Evolutionary conservation across 441 rosid genomes (phyloP).

Genomic region (Flueggea neowawraea): DNA sequence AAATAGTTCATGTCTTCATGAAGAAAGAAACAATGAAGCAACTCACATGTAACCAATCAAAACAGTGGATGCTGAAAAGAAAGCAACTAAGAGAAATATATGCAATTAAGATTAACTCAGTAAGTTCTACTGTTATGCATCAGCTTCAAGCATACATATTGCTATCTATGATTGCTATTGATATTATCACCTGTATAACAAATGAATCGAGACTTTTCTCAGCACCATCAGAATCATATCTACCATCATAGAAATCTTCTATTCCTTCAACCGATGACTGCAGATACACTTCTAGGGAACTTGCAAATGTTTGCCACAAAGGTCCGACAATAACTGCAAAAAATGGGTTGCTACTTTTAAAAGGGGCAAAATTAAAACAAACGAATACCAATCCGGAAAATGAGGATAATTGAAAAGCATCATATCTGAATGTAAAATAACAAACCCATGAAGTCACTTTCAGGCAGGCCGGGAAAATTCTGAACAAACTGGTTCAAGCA

Average conservation of each 20-base stretch:
- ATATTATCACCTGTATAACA: slow-evolving; percentile 68
- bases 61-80: too few species aligned
- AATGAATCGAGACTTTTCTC: slow-evolving; percentile 95
- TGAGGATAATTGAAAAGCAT: slow-evolving; percentile 1
- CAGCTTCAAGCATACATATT: background rate
- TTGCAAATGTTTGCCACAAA: slow-evolving; percentile 85
- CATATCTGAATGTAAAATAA: slow-evolving; percentile 6
- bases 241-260: slow-evolving; percentile 75
- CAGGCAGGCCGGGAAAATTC: slow-evolving; percentile 70
- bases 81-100: too few species aligned
- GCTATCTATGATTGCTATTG: slow-evolving; percentile 7
- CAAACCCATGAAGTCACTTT: slow-evolving; percentile 73
- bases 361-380: slow-evolving; percentile 6
- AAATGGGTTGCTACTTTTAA: slow-evolving; percentile 12
- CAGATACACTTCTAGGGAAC: slow-evolving; percentile 68
- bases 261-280: slow-evolving; percentile 75
- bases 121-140: too few species aligned
- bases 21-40: too few species aligned
- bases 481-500: slow-evolving; percentile 92
- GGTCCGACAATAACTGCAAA: slow-evolving; percentile 62
- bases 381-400: slow-evolving; percentile 9
- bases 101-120: too few species aligned
- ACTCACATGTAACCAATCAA: too few species aligned
- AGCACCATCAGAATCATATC: slow-evolving; percentile 95
- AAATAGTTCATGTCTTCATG: too few species aligned